These are phyloP conservation scores for Coemansia guatemalensis DNA, from an alignment of 192 early-diverging fungal genomes.

Conservation along the genomic window DNA sequence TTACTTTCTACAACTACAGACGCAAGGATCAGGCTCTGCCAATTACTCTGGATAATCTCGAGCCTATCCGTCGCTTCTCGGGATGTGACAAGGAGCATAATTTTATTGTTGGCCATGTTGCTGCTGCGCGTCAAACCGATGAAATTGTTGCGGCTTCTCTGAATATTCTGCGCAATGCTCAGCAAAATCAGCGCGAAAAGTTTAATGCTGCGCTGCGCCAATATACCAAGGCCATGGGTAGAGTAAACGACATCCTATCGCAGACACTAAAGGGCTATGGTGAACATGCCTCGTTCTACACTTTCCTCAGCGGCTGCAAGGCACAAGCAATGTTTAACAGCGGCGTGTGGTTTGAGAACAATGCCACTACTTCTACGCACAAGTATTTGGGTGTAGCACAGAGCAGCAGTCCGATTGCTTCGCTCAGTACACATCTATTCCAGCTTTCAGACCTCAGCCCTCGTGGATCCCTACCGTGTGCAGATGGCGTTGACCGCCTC, in stretches of 20 bases:
- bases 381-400: conserved; percentile 80
- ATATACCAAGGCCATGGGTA: conserved; percentile 61
- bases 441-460: conserved; percentile 80
- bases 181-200: conserved; percentile 52
- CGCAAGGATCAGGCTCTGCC: conserved; percentile 58
- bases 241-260: conserved; percentile 78
- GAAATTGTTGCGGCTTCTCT: conserved; percentile 63
- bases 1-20: conserved; percentile 87
- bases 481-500: conserved; percentile 70
- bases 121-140: conserved; percentile 78
- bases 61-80: conserved; percentile 75
- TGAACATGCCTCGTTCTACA: conserved; percentile 86
- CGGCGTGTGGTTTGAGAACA: conserved; percentile 84
- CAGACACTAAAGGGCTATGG: conserved; percentile 71
- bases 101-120: conserved; percentile 87
- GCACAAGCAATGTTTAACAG: conserved; percentile 90
- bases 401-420: conserved; percentile 85
- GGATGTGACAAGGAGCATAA: conserved; percentile 74
- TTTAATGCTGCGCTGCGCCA: conserved; percentile 63
- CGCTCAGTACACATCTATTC: conserved; percentile 82
- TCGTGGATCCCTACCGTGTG: conserved; percentile 74
- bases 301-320: conserved; percentile 89
- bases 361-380: conserved; percentile 50
- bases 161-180: conserved; percentile 59
- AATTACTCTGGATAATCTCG: conserved; percentile 68